phyloP scores from a whole-genome alignment of 2,329 filamentous ascomycete genomes.

The Xylaria sp. region DNA sequence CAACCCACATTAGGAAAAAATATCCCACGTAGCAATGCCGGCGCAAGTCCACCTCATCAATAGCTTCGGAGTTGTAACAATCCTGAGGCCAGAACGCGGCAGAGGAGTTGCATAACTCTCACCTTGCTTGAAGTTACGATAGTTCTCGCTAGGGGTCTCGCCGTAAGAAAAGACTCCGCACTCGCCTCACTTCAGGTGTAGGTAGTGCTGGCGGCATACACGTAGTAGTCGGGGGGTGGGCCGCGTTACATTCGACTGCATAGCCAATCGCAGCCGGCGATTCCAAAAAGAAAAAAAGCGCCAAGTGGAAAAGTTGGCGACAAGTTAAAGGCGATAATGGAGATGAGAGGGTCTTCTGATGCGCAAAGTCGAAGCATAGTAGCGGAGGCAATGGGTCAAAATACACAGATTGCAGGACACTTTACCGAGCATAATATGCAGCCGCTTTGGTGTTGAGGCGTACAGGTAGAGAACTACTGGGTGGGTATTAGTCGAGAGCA shows the following conservation, averaged over 20 bases:
- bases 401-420: not conserved
- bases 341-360: constrained; percentile 11
- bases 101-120: not conserved
- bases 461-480: not conserved
- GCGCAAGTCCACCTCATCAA: not conserved
- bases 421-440: not conserved
- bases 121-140: not conserved
- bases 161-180: not conserved
- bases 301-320: constrained; percentile 1
- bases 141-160: not conserved
- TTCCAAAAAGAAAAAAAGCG: constrained; percentile 23
- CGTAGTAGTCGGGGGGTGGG: constrained; percentile 8
- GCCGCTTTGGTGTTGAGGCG: constrained; percentile 3
- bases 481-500: not conserved
- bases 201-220: constrained; percentile 5
- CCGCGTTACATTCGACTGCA: not conserved
- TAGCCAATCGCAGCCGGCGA: constrained; percentile 18
- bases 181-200: constrained; percentile 6
- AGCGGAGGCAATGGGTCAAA: not conserved
- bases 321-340: constrained; percentile 6
- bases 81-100: not conserved
- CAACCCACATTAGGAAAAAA: constrained; percentile 5
- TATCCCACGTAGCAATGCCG: not conserved
- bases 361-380: not conserved
- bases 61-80: not conserved